Evolutionary conservation across 2,329 filamentous ascomycete species (phyloP).

Genomic region (Mariannaea elegans): DNA sequence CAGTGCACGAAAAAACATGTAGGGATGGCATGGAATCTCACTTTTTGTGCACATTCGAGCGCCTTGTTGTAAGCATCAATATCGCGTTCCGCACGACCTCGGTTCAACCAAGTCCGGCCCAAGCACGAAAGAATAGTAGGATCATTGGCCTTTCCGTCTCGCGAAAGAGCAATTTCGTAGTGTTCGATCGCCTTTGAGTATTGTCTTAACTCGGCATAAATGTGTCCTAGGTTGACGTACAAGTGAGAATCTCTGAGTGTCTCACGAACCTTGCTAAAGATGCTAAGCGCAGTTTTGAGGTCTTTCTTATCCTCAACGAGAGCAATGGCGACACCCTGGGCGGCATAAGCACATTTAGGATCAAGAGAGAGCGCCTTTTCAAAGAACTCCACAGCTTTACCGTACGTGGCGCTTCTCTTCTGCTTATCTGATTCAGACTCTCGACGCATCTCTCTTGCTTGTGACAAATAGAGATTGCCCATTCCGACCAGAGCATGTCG

Average conservation of each 20-base stretch:
- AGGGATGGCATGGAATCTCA: slow-evolving; percentile 41
- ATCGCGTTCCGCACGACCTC: slow-evolving; percentile 71
- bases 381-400: slow-evolving; percentile 96
- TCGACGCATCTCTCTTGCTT: slow-evolving; percentile 93
- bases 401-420: slow-evolving; percentile 86
- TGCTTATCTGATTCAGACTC: slow-evolving; percentile 91
- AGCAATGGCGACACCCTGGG: slow-evolving; percentile 94
- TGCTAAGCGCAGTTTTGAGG: slow-evolving; percentile 79
- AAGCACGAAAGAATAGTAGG: slow-evolving; percentile 84
- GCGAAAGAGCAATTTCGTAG: slow-evolving; percentile 86
- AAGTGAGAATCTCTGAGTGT: slow-evolving; percentile 89
- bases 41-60: slow-evolving; percentile 70
- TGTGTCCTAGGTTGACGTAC: slow-evolving; percentile 92
- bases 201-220: slow-evolving; percentile 89
- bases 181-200: slow-evolving; percentile 92
- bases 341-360: slow-evolving; percentile 93
- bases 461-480: slow-evolving; percentile 89
- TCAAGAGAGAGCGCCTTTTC: slow-evolving; percentile 97
- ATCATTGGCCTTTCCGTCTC: slow-evolving; percentile 78
- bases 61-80: slow-evolving; percentile 66
- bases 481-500: slow-evolving; percentile 96
- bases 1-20: slow-evolving; percentile 10
- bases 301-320: slow-evolving; percentile 95
- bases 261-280: slow-evolving; percentile 90
- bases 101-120: slow-evolving; percentile 86